Percentiles rank a stretch among this genome's conserved stretches.
These are phyloP conservation scores for Magnolia officinalis DNA, from an alignment of 164 flowering plant genomes.

Conservation along the genomic window DNA sequence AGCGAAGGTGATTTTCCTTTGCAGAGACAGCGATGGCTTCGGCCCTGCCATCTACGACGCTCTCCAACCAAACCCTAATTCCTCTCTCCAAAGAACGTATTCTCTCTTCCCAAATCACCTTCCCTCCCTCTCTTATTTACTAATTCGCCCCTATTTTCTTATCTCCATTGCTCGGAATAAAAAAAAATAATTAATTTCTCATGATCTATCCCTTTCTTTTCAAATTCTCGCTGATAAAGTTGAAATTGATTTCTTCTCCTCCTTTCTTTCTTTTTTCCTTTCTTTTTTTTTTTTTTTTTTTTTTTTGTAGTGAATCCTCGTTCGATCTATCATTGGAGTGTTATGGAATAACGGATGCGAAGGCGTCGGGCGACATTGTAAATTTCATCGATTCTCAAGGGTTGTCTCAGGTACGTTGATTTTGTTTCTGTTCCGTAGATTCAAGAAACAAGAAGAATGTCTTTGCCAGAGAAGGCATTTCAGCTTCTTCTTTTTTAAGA, in stretches of 20 bases:
- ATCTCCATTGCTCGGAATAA: too few relatives aligned
- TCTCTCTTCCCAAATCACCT: background rate
- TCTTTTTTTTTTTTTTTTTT: background rate
- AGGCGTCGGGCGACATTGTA: constrained; percentile 45
- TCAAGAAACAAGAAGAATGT: too few relatives aligned
- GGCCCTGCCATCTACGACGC: constrained; percentile 37
- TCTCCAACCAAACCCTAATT: constrained; percentile 41
- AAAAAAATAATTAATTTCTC: background rate
- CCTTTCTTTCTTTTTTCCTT: background rate
- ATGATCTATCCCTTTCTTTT: background rate
- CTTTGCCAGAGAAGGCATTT: too few relatives aligned
- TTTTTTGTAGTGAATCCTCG: constrained; percentile 38
- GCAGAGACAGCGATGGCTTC: constrained; percentile 44
- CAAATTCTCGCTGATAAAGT: background rate
- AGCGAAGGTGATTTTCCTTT: constrained; percentile 48
- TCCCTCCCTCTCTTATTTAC: background rate
- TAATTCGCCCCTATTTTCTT: background rate
- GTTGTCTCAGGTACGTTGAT: constrained; percentile 33
- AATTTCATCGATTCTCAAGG: constrained; percentile 51
- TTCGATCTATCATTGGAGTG: constrained; percentile 55
- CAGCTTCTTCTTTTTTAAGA: too few relatives aligned
- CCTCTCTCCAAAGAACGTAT: constrained; percentile 32
- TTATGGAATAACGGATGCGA: constrained; percentile 53
- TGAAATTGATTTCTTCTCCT: background rate
- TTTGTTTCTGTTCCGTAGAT: background rate